Percentiles rank a stretch among this genome's conserved stretches.
phyloP scores from a whole-genome alignment of 495 filamentous ascomycete species.

The Daldinia caldariorum region DNA sequence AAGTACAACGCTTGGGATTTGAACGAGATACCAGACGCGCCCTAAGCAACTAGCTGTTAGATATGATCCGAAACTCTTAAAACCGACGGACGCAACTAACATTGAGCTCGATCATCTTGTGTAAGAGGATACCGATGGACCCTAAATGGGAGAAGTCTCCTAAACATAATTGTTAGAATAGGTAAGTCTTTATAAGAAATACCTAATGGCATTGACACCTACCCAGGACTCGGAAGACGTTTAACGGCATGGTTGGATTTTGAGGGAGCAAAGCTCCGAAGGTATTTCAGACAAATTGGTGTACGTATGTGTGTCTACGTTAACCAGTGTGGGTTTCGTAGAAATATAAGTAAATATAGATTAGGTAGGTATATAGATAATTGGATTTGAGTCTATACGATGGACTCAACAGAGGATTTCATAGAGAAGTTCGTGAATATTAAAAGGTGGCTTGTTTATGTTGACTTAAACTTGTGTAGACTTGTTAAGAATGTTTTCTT shows the following conservation, averaged over 20 bases:
- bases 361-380: too few relatives aligned
- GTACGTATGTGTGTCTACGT: conserved; percentile 2
- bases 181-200: neutral
- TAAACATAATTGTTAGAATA: conserved; percentile 49
- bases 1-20: conserved; percentile 96
- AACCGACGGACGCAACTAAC: conserved; percentile 60
- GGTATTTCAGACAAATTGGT: conserved; percentile 15
- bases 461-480: conserved; percentile 3
- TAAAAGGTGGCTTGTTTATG: neutral
- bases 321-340: neutral
- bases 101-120: conserved; percentile 92
- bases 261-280: conserved; percentile 45
- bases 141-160: conserved; percentile 94
- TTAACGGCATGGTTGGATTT: conserved; percentile 67
- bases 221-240: conserved; percentile 90
- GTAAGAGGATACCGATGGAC: conserved; percentile 92
- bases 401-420: conserved; percentile 9
- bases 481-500: conserved; percentile 25
- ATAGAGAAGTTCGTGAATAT: conserved; percentile 23
- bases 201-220: conserved; percentile 41
- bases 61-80: conserved; percentile 11
- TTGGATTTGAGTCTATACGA: conserved; percentile 11
- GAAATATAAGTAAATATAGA: conserved; percentile 2
- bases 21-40: conserved; percentile 96
- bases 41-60: conserved; percentile 64